Evolutionary conservation across 305 asterid species (phyloP).

Genomic region (Fraxinus greggii): DNA sequence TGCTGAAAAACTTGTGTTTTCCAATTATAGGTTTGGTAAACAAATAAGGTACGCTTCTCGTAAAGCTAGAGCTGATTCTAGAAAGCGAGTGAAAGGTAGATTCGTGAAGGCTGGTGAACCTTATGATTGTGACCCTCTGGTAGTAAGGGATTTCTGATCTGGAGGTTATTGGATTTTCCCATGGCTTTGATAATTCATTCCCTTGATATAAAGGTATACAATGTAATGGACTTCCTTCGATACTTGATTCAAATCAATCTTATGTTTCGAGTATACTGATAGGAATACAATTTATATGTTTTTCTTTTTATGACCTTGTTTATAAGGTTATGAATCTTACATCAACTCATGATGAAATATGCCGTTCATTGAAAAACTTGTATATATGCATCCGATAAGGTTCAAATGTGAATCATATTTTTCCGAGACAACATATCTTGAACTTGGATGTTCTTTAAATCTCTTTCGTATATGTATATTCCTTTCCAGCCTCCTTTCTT

Average conservation of each 20-base stretch:
- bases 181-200: neutral
- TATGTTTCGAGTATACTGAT: neutral
- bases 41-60: constrained; percentile 85
- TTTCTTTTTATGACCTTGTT: neutral
- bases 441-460: neutral
- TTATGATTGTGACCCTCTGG: constrained; percentile 49
- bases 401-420: neutral
- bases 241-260: neutral
- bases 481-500: neutral
- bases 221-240: neutral
- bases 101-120: constrained; percentile 76
- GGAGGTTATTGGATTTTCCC: neutral
- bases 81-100: constrained; percentile 84
- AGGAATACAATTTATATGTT: neutral
- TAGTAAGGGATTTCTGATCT: constrained; percentile 32
- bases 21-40: constrained; percentile 59
- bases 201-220: neutral
- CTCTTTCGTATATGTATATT: neutral
- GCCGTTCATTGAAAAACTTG: neutral
- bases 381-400: neutral
- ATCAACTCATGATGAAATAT: neutral
- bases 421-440: neutral
- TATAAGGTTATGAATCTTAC: neutral
- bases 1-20: neutral
- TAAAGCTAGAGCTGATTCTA: constrained; percentile 82